Percentiles rank a stretch among this genome's conserved stretches.
Conservation (phyloP, 2,329 filamentous ascomycete species). For the Parascedosporium putredinis region DNA sequence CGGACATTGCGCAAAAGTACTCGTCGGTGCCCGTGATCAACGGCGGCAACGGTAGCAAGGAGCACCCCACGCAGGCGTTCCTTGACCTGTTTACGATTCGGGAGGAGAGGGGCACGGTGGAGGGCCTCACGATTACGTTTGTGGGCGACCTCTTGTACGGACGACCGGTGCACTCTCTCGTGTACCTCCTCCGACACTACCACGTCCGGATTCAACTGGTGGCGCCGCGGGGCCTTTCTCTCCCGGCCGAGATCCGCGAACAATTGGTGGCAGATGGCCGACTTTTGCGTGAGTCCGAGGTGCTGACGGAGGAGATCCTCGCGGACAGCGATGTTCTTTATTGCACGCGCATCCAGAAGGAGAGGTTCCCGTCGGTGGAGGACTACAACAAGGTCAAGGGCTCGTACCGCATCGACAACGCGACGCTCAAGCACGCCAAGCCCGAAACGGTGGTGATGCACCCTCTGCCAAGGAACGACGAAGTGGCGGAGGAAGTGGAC, state of each 20-base stretch:
- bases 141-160: constrained; percentile 88
- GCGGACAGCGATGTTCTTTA: constrained; percentile 85
- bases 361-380: constrained; percentile 73
- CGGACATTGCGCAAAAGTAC: constrained; percentile 74
- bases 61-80: constrained; percentile 97
- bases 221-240: constrained; percentile 64
- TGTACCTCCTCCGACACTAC: constrained; percentile 91
- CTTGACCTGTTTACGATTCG: constrained; percentile 97
- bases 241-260: constrained; percentile 66
- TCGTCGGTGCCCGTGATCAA: constrained; percentile 91
- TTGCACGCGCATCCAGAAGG: constrained; percentile 93
- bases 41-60: constrained; percentile 87
- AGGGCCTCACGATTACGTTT: constrained; percentile 93
- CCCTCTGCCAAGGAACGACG: constrained; percentile 83
- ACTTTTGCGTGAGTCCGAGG: constrained; percentile 63
- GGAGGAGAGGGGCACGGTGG: constrained; percentile 91
- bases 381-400: constrained; percentile 85
- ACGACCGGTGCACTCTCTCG: constrained; percentile 87
- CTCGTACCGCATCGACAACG: constrained; percentile 81
- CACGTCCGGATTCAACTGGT: constrained; percentile 90
- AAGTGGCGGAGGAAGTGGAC: constrained; percentile 92
- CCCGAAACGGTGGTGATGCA: constrained; percentile 90
- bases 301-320: constrained; percentile 78
- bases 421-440: constrained; percentile 84
- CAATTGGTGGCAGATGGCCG: constrained; percentile 65